These are phyloP conservation scores for Alternaria gaisen DNA, from an alignment of 2,329 filamentous ascomycete genomes.

Conservation along the genomic window DNA sequence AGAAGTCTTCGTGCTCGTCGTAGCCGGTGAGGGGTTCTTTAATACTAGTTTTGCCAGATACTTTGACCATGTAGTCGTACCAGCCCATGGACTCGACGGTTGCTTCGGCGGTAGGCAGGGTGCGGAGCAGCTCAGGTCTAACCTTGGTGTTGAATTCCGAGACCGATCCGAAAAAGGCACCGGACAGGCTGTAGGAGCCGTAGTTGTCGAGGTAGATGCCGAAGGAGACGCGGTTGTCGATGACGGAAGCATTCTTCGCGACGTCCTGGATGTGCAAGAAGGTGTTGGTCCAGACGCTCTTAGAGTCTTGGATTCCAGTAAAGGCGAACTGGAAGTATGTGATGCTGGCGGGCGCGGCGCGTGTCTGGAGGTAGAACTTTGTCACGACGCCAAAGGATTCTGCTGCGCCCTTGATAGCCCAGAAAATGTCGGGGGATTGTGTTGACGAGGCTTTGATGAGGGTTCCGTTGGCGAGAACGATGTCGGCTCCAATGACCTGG, in stretches of 20 bases:
- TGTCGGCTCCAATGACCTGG: slow-evolving; percentile 45
- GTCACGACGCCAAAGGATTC: slow-evolving; percentile 54
- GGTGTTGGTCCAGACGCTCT: slow-evolving; percentile 46
- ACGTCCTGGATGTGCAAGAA: slow-evolving; percentile 55
- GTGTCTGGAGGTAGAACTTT: slow-evolving; percentile 49
- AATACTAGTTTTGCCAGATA: slow-evolving; percentile 40
- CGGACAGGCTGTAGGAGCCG: slow-evolving; percentile 47
- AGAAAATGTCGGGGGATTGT: slow-evolving; percentile 53
- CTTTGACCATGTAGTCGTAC: slow-evolving; percentile 56
- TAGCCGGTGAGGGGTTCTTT: slow-evolving; percentile 45
- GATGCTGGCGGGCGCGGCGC: slow-evolving; percentile 37
- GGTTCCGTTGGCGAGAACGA: slow-evolving; percentile 53
- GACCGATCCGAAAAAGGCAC: slow-evolving; percentile 53
- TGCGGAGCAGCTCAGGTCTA: slow-evolving; percentile 51
- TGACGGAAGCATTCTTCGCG: slow-evolving; percentile 50
- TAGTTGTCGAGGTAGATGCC: slow-evolving; percentile 54
- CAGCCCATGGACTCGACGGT: slow-evolving; percentile 43
- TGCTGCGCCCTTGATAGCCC: slow-evolving; percentile 54
- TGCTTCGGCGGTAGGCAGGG: slow-evolving; percentile 38
- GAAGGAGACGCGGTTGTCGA: slow-evolving; percentile 54
- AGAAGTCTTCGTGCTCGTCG: slow-evolving; percentile 52
- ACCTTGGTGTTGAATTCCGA: slow-evolving; percentile 51
- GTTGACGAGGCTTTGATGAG: slow-evolving; percentile 46
- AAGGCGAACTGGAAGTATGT: slow-evolving; percentile 43
- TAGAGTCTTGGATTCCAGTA: slow-evolving; percentile 35